A percentile compares a stretch with the other conserved stretches of the same genome.
These are phyloP conservation scores for Ophiostoma quercus DNA, from an alignment of 2,329 filamentous ascomycete genomes.

Conservation along the genomic window DNA sequence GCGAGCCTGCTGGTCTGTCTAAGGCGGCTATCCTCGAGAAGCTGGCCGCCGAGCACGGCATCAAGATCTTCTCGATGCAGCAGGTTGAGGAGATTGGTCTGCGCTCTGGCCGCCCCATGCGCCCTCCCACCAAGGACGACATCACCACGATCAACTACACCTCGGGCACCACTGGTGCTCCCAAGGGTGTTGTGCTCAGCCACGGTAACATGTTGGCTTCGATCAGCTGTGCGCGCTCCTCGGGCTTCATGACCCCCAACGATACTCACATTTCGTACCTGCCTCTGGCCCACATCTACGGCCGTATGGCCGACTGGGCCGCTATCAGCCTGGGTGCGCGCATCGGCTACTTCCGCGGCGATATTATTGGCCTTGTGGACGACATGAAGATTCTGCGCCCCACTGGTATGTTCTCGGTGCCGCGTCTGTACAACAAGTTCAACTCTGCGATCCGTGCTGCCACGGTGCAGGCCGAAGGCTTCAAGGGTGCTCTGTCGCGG, in stretches of 20 bases:
- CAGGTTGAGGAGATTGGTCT: conserved; percentile 79
- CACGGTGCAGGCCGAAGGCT: conserved; percentile 71
- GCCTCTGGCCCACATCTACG: conserved; percentile 90
- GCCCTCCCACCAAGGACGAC: conserved; percentile 67
- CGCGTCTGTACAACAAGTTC: conserved; percentile 86
- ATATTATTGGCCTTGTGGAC: conserved; percentile 78
- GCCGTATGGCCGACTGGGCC: conserved; percentile 74
- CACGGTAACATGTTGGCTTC: conserved; percentile 77
- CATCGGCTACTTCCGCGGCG: conserved; percentile 91
- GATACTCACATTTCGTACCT: conserved; percentile 80
- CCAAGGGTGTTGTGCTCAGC: conserved; percentile 78
- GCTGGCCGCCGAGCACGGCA: conserved; percentile 66
- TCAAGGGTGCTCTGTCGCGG: conserved; percentile 75
- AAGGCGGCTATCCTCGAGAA: conserved; percentile 74
- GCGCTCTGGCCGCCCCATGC: conserved; percentile 62
- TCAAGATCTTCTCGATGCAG: conserved; percentile 71
- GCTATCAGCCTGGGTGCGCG: conserved; percentile 65
- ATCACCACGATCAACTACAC: conserved; percentile 88
- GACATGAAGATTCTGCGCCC: conserved; percentile 85
- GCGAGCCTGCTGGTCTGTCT: conserved; percentile 69
- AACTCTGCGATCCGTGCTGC: conserved; percentile 73
- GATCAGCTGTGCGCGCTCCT: conserved; percentile 55
- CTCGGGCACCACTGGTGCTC: conserved; percentile 75
- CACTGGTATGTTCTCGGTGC: conserved; percentile 80
- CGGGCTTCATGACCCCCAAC: conserved; percentile 44